Evolutionary conservation across 2,329 filamentous ascomycete species (phyloP).

Genomic region (Intubia oerlemansii): DNA sequence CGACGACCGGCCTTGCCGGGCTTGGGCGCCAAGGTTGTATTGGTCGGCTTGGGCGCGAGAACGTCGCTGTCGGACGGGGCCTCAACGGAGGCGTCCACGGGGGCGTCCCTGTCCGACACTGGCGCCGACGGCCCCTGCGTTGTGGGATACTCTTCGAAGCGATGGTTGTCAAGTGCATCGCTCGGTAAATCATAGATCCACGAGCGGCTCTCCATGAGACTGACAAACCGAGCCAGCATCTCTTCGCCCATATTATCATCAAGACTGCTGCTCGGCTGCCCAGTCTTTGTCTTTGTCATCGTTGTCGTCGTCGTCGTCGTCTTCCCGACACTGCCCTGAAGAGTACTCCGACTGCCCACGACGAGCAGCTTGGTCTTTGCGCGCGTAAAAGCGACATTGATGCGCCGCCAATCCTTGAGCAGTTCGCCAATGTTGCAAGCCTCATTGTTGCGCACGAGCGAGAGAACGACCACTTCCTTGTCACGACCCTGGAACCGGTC

Average conservation of each 20-base stretch:
- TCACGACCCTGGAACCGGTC: slow-evolving; percentile 94
- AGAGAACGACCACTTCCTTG: slow-evolving; percentile 79
- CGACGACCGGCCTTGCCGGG: no score
- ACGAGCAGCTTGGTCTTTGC: slow-evolving; percentile 85
- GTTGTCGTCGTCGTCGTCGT: slow-evolving; percentile 14
- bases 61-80: no score
- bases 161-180: slow-evolving; percentile 43
- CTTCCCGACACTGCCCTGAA: slow-evolving; percentile 25
- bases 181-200: slow-evolving; percentile 60
- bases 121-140: slow-evolving; percentile 4
- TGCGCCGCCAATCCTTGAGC: slow-evolving; percentile 73
- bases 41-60: no score
- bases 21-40: neutral
- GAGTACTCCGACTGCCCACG: slow-evolving; percentile 59
- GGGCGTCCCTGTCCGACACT: no score
- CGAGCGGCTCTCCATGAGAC: slow-evolving; percentile 51
- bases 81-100: no score
- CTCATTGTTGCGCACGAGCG: slow-evolving; percentile 73
- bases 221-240: slow-evolving; percentile 56
- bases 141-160: slow-evolving; percentile 32
- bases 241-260: slow-evolving; percentile 33
- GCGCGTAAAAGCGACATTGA: slow-evolving; percentile 89
- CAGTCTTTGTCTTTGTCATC: slow-evolving; percentile 12
- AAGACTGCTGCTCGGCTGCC: no score
- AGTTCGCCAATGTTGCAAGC: slow-evolving; percentile 70